These are phyloP conservation scores for Apiospora phragmitis DNA, from an alignment of 2,329 filamentous ascomycete genomes.

Conservation along the genomic window DNA sequence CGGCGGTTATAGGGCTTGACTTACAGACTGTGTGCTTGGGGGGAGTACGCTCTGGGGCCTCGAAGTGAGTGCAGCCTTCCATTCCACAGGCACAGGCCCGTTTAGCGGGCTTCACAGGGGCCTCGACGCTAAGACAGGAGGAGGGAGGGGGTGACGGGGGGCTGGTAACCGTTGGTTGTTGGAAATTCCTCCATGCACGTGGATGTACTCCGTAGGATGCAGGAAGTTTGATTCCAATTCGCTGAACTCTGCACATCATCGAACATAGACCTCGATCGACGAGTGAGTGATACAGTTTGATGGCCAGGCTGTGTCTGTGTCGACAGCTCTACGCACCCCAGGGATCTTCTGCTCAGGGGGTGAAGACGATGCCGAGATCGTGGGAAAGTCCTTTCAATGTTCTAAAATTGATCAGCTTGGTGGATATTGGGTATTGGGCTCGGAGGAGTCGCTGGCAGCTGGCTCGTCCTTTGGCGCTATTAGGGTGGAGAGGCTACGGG, in stretches of 20 bases:
- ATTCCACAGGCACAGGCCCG: background rate
- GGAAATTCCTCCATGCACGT: conserved; percentile 4
- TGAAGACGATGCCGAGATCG: background rate
- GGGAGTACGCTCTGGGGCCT: background rate
- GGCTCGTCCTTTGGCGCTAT: conserved; percentile 3
- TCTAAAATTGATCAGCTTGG: background rate
- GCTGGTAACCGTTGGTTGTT: conserved; percentile 1
- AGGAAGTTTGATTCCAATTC: background rate
- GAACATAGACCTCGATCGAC: background rate
- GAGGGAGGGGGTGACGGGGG: background rate
- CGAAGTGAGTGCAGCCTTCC: background rate
- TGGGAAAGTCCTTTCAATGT: background rate
- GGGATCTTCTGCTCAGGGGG: background rate
- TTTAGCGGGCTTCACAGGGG: conserved; percentile 1
- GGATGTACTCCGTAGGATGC: background rate
- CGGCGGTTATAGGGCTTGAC: background rate
- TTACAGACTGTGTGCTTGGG: background rate
- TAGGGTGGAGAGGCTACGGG: conserved; percentile 1
- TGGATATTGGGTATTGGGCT: background rate
- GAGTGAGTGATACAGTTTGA: background rate
- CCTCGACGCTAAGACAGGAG: background rate
- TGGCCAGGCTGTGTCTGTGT: background rate
- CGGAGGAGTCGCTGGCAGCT: background rate
- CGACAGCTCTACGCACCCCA: background rate
- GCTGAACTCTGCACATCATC: conserved; percentile 4